A percentile compares a stretch with the other conserved stretches of the same genome.
phyloP scores from a whole-genome alignment of 2,329 filamentous ascomycete species.

The Cladosporium sphaerospermum region DNA sequence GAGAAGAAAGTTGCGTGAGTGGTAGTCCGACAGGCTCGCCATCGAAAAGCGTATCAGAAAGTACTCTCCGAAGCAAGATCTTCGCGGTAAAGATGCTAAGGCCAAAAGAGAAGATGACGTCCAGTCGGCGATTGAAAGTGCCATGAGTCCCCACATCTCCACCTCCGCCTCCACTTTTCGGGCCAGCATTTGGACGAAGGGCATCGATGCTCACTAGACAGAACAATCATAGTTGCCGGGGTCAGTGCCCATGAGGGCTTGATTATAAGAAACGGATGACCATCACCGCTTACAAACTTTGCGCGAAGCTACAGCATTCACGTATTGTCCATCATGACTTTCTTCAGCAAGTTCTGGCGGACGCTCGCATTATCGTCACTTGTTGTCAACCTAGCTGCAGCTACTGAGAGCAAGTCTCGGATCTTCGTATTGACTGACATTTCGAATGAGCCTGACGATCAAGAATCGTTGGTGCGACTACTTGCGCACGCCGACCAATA shows the following conservation, averaged over 20 bases:
- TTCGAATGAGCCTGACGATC: constrained; percentile 24
- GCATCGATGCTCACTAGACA: too few relatives aligned
- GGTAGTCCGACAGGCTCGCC: too few relatives aligned
- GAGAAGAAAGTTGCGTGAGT: too few relatives aligned
- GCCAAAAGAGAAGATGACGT: not conserved
- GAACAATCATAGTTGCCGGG: too few relatives aligned
- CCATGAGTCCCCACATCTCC: not conserved
- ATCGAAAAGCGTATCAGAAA: too few relatives aligned
- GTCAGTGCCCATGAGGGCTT: too few relatives aligned
- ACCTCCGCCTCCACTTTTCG: not conserved
- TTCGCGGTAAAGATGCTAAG: too few relatives aligned
- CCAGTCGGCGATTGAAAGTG: not conserved
- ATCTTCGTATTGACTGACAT: constrained; percentile 21
- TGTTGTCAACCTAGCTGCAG: not conserved
- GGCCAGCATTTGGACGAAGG: not conserved
- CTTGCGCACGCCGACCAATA: constrained; percentile 15
- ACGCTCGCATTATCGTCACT: not conserved
- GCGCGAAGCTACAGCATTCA: too few relatives aligned
- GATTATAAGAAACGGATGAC: too few relatives aligned
- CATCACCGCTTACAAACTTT: too few relatives aligned
- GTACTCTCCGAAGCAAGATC: too few relatives aligned
- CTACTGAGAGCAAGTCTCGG: constrained; percentile 8
- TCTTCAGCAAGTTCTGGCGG: not conserved
- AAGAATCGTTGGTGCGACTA: constrained; percentile 20
- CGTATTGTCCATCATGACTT: not conserved